phyloP scores from a whole-genome alignment of 2,329 filamentous ascomycete genomes.

The Phaeoacremonium minimum region DNA sequence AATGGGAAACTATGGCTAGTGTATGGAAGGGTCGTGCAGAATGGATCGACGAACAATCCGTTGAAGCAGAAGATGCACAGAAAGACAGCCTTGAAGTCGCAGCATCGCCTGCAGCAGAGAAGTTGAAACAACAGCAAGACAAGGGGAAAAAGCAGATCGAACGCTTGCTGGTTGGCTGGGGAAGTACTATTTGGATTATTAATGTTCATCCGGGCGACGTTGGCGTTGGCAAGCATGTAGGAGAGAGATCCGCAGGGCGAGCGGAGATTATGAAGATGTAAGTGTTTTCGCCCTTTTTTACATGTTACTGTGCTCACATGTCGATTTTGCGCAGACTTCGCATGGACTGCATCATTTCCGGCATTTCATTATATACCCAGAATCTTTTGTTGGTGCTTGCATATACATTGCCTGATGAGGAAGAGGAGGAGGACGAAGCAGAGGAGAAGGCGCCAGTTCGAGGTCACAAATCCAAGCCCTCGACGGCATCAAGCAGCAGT shows the following conservation, averaged over 20 bases:
- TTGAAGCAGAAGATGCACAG: slow-evolving; percentile 68
- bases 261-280: slow-evolving; percentile 92
- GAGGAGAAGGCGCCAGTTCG: slow-evolving; percentile 24
- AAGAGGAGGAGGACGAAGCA: slow-evolving; percentile 50
- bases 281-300: slow-evolving; percentile 31
- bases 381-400: slow-evolving; percentile 87
- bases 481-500: slow-evolving; percentile 44
- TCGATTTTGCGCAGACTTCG: slow-evolving; percentile 58
- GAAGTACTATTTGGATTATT: slow-evolving; percentile 92
- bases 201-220: slow-evolving; percentile 77
- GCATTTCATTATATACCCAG: slow-evolving; percentile 93
- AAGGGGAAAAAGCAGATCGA: slow-evolving; percentile 53
- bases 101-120: slow-evolving; percentile 40
- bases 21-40: slow-evolving; percentile 91
- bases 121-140: slow-evolving; percentile 43
- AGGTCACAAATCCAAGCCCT: slow-evolving; percentile 36
- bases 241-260: slow-evolving; percentile 69
- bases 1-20: slow-evolving; percentile 94
- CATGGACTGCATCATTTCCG: slow-evolving; percentile 97
- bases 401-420: slow-evolving; percentile 72
- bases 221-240: slow-evolving; percentile 60
- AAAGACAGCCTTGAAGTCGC: slow-evolving; percentile 21
- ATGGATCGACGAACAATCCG: slow-evolving; percentile 81
- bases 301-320: not conserved
- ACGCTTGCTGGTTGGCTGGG: slow-evolving; percentile 90